Base-by-base conservation (phyloP, 176 grass and related monocot genomes). In the Carex kokanica region DNA sequence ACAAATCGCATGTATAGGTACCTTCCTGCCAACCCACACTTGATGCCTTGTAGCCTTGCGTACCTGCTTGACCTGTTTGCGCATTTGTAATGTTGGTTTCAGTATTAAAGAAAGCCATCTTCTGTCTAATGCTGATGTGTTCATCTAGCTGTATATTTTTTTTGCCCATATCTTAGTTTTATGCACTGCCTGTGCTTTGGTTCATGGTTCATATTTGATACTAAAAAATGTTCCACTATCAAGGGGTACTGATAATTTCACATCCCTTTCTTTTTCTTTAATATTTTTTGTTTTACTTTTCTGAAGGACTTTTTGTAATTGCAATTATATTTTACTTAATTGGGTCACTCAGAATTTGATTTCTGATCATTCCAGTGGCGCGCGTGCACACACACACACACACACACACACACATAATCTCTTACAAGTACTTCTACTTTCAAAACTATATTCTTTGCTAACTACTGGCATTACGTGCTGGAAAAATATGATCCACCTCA, bases 1-100 rank as follows among this genome's bases (percentile, higher is more conserved):
- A 60, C 38, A 40, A 87, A 87, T 78, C 86, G 71, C 79, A 87
- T 78, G 79, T 83, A 83, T 25, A 87, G 67, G 40, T 87, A 82
- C 79, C 67, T 87, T 61, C 86, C 86, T 5, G 67, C 86, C n/a
- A 87, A 47, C 14, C 79, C 25, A 77, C 86, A 87, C 43, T 83
- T 40, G 67, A 87, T 77, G 18, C 24, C 80, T 52, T 87, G 79
- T 43, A 87, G 18, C 15, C 57, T 83, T 1, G 72, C 72, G 3
- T 54, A 75, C 47, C 72, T 75, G 72, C 72, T 75, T 2, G 72
- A 75, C 47, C 72, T 75, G 47, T 75, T 75, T 75, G 38, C 8
- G 7, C 6, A 9, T 51, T 75, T 53, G 45, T 53, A 75, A 5
- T 75, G 23, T 45, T 25, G 20, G 59, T 61, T 21, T 61, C 59